A percentile compares a stretch with the other conserved stretches of the same genome.
phyloP scores from a whole-genome alignment of 2,329 filamentous ascomycete species.

The Aspergillus quadrilineatus region DNA sequence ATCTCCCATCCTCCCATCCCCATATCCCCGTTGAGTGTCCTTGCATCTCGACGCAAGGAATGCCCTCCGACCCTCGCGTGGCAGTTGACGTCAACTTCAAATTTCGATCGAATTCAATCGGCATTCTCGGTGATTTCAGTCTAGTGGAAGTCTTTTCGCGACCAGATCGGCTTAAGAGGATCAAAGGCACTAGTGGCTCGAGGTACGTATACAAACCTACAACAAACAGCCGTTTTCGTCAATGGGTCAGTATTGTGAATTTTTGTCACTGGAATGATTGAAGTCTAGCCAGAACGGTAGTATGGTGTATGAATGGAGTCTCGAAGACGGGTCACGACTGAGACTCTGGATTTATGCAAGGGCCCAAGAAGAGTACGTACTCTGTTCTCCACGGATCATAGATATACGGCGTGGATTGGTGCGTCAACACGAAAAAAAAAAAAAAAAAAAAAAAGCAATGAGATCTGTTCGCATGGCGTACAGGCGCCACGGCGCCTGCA shows the following conservation, averaged over 20 bases:
- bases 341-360: background rate
- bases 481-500: background rate
- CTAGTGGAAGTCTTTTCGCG: background rate
- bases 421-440: too few species aligned
- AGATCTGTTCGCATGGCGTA: background rate
- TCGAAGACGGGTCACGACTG: background rate
- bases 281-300: background rate
- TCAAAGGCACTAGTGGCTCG: background rate
- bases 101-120: background rate
- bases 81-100: background rate
- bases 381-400: background rate
- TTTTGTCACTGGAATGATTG: background rate
- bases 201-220: background rate
- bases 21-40: background rate
- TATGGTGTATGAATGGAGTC: background rate
- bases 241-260: background rate
- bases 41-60: slow-evolving; percentile 2
- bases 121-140: background rate
- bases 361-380: background rate
- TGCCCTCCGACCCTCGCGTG: background rate
- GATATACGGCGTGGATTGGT: background rate
- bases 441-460: background rate
- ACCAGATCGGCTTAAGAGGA: background rate
- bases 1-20: background rate
- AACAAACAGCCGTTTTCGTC: slow-evolving; percentile 1